A percentile compares a stretch with the other conserved stretches of the same genome.
Conservation (phyloP, 306 rosid genomes). For the Acacia acuminata region DNA sequence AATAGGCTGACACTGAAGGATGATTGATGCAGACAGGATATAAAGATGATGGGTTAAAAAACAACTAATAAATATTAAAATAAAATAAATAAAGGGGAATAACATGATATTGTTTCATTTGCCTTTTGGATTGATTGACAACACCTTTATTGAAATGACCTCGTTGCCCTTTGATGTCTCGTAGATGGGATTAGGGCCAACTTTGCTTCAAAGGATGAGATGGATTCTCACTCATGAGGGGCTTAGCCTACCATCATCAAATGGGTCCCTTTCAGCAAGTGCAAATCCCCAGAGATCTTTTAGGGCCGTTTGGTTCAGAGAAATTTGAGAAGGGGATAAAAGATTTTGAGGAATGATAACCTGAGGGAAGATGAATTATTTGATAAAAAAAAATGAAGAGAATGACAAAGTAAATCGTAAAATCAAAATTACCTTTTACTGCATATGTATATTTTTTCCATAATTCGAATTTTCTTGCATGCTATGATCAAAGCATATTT, state of each 20-base stretch:
- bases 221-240: constrained; percentile 5
- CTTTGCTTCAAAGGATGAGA: constrained; percentile 19
- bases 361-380: no score
- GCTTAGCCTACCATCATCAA: constrained; percentile 7
- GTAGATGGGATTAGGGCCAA: not conserved
- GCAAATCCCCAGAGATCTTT: constrained; percentile 41
- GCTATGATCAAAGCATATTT: no score
- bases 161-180: constrained; percentile 46
- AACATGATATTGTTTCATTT: constrained; percentile 50
- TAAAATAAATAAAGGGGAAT: constrained; percentile 6
- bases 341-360: no score
- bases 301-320: not conserved
- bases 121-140: constrained; percentile 69
- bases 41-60: constrained; percentile 38
- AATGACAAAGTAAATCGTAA: no score
- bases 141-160: constrained; percentile 43
- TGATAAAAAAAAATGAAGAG: no score
- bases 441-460: no score
- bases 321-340: no score
- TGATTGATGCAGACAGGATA: constrained; percentile 63
- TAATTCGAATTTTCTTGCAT: no score
- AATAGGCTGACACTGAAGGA: constrained; percentile 56
- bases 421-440: no score
- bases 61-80: not conserved
- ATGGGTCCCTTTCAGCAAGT: constrained; percentile 25